Evolutionary conservation across 306 rosid genomes (phyloP), one percentile per base, ranked within the genome.

Genomic region (Rubus parviflorus): DNA sequence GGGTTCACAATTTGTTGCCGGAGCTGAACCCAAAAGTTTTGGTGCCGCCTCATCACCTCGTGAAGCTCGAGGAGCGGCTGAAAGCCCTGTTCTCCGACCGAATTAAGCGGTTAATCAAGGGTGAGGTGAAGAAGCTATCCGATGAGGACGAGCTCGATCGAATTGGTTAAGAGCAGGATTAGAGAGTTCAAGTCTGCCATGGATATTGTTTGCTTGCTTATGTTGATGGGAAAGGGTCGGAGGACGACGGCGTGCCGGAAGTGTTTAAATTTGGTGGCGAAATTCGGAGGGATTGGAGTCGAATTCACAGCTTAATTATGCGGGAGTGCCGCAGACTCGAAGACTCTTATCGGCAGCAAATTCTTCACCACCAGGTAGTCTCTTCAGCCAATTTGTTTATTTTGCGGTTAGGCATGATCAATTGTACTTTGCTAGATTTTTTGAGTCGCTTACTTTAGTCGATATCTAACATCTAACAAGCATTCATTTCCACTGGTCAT

Each of bases 311-410:
- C 43, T 20, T 92, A 62, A 85, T 92, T 38, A 62, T 56, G 68
- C 81, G 97, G 84, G 99, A 95, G 77, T 80, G 92, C 68, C 87
- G 89, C 0, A 81, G 99, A 22, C 91, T 95, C 19, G 77, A 89
- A 14, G 92, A 92, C 75, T 95, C 97, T 67, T 88, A 80, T 77
- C 75, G 99, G 83, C 86, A 57, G 76, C 89, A 90, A 4, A 89
- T 95, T 80, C 88, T 95, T 70, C 74, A 49, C 77, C 97, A 90
- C 25, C 97, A 95, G 98, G 99, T 92, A 67, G 9, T 62, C 30
- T 30, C 8, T 65, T 70, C 53, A 2, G 68, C 9, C 8, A 25
- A 25, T 25, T 1, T 25, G 30, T 25, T 25, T 25, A 25, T 25
- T 25, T 25, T 25, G 30, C 0, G 0, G 30, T 25, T 25, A n/a